phyloP scores from a whole-genome alignment of 331 rosid genomes.

The Quercus lobata region DNA sequence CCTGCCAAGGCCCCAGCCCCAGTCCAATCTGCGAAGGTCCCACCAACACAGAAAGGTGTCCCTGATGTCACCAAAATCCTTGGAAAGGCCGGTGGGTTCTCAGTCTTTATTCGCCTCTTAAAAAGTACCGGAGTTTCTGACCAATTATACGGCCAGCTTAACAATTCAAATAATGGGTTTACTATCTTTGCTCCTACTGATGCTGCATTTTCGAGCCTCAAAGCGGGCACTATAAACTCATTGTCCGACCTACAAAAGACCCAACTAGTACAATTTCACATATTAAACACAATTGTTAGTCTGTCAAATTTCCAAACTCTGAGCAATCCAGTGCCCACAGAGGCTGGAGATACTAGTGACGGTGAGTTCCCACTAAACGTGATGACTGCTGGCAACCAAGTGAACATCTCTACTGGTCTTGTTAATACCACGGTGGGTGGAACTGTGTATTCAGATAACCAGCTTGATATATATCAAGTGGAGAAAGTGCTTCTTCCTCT shows the following conservation, averaged over 20 bases:
- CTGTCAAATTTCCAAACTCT: slow-evolving; percentile 37
- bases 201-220: slow-evolving; percentile 37
- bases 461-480: slow-evolving; percentile 36
- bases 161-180: slow-evolving; percentile 34
- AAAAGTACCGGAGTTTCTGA: slow-evolving; percentile 36
- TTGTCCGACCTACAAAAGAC: slow-evolving; percentile 32
- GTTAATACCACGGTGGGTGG: slow-evolving; percentile 39
- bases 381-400: slow-evolving; percentile 23
- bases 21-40: not conserved
- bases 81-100: slow-evolving; percentile 14
- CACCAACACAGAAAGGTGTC: not conserved
- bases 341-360: slow-evolving; percentile 20
- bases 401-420: slow-evolving; percentile 31
- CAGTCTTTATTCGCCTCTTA: slow-evolving; percentile 32
- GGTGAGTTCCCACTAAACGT: slow-evolving; percentile 23
- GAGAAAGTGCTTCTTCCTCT: slow-evolving; percentile 46
- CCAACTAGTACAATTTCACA: slow-evolving; percentile 40
- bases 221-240: slow-evolving; percentile 44
- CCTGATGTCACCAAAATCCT: slow-evolving; percentile 28
- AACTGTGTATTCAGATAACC: slow-evolving; percentile 28
- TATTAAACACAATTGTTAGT: slow-evolving; percentile 23
- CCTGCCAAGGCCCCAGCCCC: not conserved
- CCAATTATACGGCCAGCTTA: slow-evolving; percentile 37
- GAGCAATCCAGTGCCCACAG: slow-evolving; percentile 37
- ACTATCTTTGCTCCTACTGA: slow-evolving; percentile 38